phyloP scores from a whole-genome alignment of 352 stramenopile genomes.

The Phytopythium boreale region DNA sequence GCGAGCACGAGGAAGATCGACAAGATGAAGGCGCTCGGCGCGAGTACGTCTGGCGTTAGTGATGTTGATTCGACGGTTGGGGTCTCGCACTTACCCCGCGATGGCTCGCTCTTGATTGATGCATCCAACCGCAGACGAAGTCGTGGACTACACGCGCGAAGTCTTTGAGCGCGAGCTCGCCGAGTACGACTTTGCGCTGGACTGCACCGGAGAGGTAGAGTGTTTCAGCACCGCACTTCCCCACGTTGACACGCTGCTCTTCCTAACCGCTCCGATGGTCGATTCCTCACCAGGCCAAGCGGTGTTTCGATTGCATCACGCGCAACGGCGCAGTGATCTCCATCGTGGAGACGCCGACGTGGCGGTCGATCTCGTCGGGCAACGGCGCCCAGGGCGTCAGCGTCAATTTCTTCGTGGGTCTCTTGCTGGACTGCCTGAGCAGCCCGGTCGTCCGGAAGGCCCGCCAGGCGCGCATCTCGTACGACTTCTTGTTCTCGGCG shows the following conservation, averaged over 20 bases:
- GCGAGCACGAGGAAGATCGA: conserved; percentile 64
- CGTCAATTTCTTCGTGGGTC: conserved; percentile 43
- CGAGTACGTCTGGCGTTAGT: conserved; percentile 11
- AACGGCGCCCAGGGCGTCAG: conserved; percentile 28
- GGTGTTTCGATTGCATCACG: conserved; percentile 66
- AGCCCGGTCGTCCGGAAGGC: conserved; percentile 52
- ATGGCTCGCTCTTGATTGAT: neutral
- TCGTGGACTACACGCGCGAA: conserved; percentile 68
- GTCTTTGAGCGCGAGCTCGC: conserved; percentile 61
- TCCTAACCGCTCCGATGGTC: neutral
- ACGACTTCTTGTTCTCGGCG: conserved; percentile 52
- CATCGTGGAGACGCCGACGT: conserved; percentile 54
- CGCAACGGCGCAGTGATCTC: conserved; percentile 51
- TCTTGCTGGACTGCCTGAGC: conserved; percentile 58
- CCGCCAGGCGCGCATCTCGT: conserved; percentile 42
- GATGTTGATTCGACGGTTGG: neutral
- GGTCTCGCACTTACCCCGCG: neutral
- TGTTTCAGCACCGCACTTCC: neutral
- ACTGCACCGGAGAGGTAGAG: conserved; percentile 70
- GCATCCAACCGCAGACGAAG: conserved; percentile 33
- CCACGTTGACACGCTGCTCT: neutral
- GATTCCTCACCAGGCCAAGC: conserved; percentile 27
- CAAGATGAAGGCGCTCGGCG: conserved; percentile 58
- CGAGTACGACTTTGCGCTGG: conserved; percentile 76
- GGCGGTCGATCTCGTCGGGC: conserved; percentile 23